These are phyloP conservation scores for Tritrichomonas musculus DNA, from an alignment of 208 protist genomes.

Conservation along the genomic window DNA sequence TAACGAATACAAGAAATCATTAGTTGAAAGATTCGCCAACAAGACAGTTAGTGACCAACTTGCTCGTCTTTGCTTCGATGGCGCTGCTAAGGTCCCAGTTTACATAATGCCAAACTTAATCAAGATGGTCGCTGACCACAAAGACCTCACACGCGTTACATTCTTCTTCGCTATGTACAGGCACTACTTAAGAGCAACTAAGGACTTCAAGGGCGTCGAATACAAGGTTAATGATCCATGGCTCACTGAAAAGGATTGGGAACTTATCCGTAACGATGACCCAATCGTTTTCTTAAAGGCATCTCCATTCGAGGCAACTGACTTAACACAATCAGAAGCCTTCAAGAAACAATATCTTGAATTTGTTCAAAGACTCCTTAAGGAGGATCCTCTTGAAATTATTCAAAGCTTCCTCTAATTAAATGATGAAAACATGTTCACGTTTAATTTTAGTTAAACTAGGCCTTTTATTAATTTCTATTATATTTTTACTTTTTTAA, in stretches of 20 bases:
- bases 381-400: too few species aligned
- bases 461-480: too few species aligned
- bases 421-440: too few species aligned
- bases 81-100: constrained; percentile 1
- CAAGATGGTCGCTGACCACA: not conserved
- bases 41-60: not conserved
- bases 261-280: not conserved
- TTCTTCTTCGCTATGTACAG: not conserved
- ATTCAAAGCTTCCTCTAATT: too few species aligned
- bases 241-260: not conserved
- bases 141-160: not conserved
- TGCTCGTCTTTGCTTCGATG: constrained; percentile 33
- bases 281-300: not conserved
- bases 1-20: not conserved
- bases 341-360: too few species aligned
- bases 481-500: too few species aligned
- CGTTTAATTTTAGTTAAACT: too few species aligned
- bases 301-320: not conserved
- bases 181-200: not conserved
- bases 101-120: not conserved
- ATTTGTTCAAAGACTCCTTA: too few species aligned
- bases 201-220: not conserved
- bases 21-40: constrained; percentile 37
- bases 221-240: not conserved
- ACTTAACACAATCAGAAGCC: too few species aligned